Evolutionary conservation across 148 eudicot species (phyloP).

Genomic region (Rhododendron vialii): DNA sequence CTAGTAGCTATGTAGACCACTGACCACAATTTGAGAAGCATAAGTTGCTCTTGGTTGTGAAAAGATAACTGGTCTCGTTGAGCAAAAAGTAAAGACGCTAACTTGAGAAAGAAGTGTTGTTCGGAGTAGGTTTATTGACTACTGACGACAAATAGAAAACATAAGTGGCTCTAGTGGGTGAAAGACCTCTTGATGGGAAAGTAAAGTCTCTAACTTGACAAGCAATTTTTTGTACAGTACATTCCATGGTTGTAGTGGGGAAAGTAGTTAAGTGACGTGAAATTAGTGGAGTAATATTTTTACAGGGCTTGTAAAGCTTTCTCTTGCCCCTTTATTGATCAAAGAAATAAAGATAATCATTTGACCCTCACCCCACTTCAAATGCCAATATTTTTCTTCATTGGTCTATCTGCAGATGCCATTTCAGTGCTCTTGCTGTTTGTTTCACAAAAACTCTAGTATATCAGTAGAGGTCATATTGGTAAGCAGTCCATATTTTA

Average conservation of each 20-base stretch:
- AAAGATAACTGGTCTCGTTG: too few species aligned
- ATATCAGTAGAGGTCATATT: slow-evolving; percentile 40
- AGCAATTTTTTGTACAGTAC: background rate
- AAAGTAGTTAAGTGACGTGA: background rate
- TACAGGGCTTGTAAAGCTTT: background rate
- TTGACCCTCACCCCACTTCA: background rate
- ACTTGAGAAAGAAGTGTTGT: too few species aligned
- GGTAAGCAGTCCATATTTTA: slow-evolving; percentile 53
- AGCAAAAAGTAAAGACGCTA: too few species aligned
- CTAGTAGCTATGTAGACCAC: too few species aligned
- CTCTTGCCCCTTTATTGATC: background rate
- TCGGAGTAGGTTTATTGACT: too few species aligned
- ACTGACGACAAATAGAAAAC: too few species aligned
- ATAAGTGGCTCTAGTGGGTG: too few species aligned
- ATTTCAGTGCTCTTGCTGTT: slow-evolving; percentile 55
- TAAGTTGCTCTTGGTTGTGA: too few species aligned
- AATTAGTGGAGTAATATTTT: background rate
- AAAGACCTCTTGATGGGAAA: too few species aligned
- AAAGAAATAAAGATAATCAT: background rate
- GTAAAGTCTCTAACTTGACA: too few species aligned
- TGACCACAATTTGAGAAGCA: too few species aligned
- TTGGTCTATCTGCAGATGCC: slow-evolving; percentile 32
- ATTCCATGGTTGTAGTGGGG: background rate
- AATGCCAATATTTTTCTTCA: background rate
- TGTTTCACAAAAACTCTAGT: slow-evolving; percentile 35